Base-by-base conservation (phyloP, 2,329 filamentous ascomycete species). In the Verticillium longisporum region DNA sequence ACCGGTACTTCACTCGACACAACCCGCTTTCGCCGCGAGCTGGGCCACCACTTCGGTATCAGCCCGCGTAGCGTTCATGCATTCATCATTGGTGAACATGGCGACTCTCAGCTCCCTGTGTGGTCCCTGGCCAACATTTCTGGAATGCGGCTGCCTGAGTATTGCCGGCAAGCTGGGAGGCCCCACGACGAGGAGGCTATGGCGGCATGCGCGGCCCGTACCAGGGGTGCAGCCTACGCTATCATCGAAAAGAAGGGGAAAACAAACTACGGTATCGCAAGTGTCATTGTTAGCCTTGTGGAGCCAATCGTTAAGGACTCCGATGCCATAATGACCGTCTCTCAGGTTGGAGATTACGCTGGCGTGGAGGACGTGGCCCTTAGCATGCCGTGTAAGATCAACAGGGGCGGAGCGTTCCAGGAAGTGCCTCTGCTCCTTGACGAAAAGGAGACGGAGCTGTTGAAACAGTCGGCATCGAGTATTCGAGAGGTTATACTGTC, bases 231-330 rank as follows among this genome's bases (percentile, higher is more conserved):
- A 9, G 71, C 71, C 26, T 71, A 72, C 63, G 69, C 70, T 63
- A 72, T 72, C 60, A 72, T 72, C 58, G 64, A 67, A 64, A 63
- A 66, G 54, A 72, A 72, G 65, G 70, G 71, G 45, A 70, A 69
- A 65, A 72, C 71, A 34, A 71, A 71, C 60, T 72, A 70, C 63
- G 71, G 70, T 50, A 69, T 72, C 5, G 70, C 70, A 34, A 68
- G 68, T 38, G 70, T 70, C 41, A 61, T 71, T 55, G 69, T 69
- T 26, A 67, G 65, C 62, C 66, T 72, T 57, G 62, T 71, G 54
- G 66, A 70, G 65, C 67, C 69, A 1, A 70, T 72, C 55, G 65
- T 72, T 55, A 70, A 68, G 21, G 63, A 71, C 50, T 62, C 64
- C 57, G 69, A 71, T 57, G 68, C 67, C 60, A 65, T 67, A 57